Evolutionary conservation across 2,329 filamentous ascomycete species (phyloP).

Genomic region (Colletotrichum sp.): DNA sequence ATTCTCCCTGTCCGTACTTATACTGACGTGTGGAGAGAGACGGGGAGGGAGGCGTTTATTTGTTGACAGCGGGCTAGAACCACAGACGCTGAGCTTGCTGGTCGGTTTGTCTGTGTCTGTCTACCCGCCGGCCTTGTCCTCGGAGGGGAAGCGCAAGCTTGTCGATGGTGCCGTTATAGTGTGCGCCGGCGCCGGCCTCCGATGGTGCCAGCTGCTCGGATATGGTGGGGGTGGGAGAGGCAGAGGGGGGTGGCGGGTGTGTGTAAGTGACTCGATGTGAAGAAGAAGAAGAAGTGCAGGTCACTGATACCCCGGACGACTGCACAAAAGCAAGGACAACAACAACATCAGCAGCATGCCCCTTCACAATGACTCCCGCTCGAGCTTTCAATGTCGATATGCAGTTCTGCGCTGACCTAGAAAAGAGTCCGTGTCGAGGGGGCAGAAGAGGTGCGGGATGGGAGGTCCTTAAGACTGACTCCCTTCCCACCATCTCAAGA

Average conservation of each 20-base stretch:
- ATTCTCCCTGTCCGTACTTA: constrained; percentile 10
- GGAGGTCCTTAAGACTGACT: not conserved
- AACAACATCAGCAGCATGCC: not conserved
- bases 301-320: not conserved
- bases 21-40: constrained; percentile 5
- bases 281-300: not conserved
- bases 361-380: not conserved
- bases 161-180: not conserved
- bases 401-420: not conserved
- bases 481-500: not conserved
- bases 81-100: not conserved
- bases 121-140: not conserved
- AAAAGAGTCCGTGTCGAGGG: not conserved
- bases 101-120: not conserved
- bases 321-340: not conserved
- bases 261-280: not conserved
- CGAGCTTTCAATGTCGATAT: not conserved
- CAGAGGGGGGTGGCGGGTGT: not conserved
- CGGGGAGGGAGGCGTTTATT: not conserved
- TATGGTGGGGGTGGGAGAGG: not conserved
- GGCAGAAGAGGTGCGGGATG: not conserved
- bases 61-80: constrained; percentile 10
- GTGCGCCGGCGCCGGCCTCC: constrained; percentile 2
- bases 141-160: not conserved
- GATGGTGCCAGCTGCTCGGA: not conserved